Conservation (phyloP, 371 early-diverging fungal species). For the Choanephora cucurbitarum region DNA sequence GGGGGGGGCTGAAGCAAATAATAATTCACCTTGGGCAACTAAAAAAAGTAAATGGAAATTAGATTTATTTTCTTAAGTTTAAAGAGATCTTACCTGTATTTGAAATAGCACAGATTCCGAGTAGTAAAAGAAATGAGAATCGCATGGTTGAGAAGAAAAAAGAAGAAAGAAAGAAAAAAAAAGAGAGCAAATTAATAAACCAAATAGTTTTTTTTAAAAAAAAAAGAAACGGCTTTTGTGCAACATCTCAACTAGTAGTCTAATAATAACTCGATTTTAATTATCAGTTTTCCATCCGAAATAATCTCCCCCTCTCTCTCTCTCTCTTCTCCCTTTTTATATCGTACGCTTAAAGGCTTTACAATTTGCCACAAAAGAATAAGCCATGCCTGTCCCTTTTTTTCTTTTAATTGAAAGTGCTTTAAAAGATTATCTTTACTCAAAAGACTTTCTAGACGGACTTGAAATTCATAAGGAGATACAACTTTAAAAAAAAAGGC, state of each 20-base stretch:
- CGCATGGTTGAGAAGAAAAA: neutral
- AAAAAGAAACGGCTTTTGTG: neutral
- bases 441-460: neutral
- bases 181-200: slow-evolving; percentile 3
- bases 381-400: too few relatives aligned
- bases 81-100: slow-evolving; percentile 11
- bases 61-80: neutral
- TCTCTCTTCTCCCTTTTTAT: too few relatives aligned
- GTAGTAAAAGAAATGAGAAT: slow-evolving; percentile 4
- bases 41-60: slow-evolving; percentile 7
- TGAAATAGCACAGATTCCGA: slow-evolving; percentile 5
- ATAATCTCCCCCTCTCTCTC: too few relatives aligned
- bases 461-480: neutral
- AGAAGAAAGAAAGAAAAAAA: slow-evolving; percentile 4
- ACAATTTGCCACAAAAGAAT: too few relatives aligned
- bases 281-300: too few relatives aligned
- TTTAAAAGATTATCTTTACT: too few relatives aligned
- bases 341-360: too few relatives aligned
- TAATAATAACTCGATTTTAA: neutral
- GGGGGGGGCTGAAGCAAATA: slow-evolving; percentile 1
- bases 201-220: slow-evolving; percentile 5
- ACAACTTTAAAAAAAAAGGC: neutral
- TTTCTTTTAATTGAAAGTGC: too few relatives aligned
- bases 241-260: neutral
- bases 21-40: slow-evolving; percentile 27